These are phyloP conservation scores for Rhizophagus prolifer DNA, from an alignment of 192 early-diverging fungal species.

Conservation along the genomic window DNA sequence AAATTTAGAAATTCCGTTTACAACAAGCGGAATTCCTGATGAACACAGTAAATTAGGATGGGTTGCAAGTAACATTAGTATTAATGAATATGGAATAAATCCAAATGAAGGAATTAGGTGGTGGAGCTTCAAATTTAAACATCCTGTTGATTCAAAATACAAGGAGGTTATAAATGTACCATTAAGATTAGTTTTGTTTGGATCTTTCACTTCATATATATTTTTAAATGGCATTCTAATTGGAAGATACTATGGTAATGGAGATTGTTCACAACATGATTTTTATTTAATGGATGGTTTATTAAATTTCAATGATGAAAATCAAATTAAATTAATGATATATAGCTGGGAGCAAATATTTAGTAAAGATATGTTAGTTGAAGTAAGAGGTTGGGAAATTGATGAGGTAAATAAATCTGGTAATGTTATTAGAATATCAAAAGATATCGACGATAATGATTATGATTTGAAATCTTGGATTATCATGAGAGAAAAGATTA, in stretches of 20 bases:
- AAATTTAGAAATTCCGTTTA: conserved; percentile 55
- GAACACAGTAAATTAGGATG: conserved; percentile 50
- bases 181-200: conserved; percentile 62
- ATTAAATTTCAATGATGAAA: conserved; percentile 37
- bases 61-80: conserved; percentile 31
- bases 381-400: conserved; percentile 29
- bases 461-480: conserved; percentile 23
- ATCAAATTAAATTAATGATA: conserved; percentile 48
- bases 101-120: conserved; percentile 36
- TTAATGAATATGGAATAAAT: conserved; percentile 23
- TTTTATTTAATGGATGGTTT: conserved; percentile 65
- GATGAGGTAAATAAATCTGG: conserved; percentile 26
- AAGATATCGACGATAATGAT: background rate
- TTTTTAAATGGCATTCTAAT: conserved; percentile 68
- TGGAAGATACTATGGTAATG: conserved; percentile 68
- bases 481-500: conserved; percentile 11
- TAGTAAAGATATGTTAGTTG: conserved; percentile 11
- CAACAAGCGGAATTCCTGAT: conserved; percentile 74
- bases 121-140: conserved; percentile 38
- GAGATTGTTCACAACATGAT: conserved; percentile 65
- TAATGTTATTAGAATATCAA: conserved; percentile 10
- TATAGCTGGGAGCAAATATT: conserved; percentile 41
- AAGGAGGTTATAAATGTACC: conserved; percentile 46
- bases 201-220: conserved; percentile 67
- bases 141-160: background rate